Conservation (phyloP, 371 early-diverging fungal genomes). For the Mortierella sp. region DNA sequence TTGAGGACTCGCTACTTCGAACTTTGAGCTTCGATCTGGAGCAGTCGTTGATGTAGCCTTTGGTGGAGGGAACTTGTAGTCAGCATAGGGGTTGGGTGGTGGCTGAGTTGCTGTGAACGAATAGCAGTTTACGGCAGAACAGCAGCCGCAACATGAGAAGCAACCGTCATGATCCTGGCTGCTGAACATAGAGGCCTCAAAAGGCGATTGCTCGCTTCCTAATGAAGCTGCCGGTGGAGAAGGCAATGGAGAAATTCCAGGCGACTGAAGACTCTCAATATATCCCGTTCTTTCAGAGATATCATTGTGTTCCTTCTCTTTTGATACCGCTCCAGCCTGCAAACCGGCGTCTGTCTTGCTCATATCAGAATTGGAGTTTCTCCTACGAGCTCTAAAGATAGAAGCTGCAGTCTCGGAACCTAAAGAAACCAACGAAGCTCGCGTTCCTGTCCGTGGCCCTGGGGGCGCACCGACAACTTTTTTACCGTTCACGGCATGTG, state of each 20-base stretch:
- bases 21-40: not conserved
- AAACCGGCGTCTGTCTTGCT: constrained; percentile 18
- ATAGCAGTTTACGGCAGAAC: not conserved
- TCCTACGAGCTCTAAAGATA: constrained; percentile 27
- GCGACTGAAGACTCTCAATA: constrained; percentile 7
- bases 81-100: not conserved
- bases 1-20: not conserved
- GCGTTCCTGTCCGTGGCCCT: constrained; percentile 9
- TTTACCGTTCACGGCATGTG: not conserved
- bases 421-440: constrained; percentile 24
- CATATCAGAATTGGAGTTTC: constrained; percentile 26
- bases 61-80: constrained; percentile 8
- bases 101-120: not conserved
- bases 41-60: not conserved
- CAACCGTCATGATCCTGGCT: not conserved
- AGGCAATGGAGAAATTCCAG: not conserved
- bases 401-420: constrained; percentile 33
- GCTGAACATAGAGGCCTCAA: not conserved
- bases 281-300: not conserved
- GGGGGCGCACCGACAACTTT: constrained; percentile 9
- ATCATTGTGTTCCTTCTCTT: constrained; percentile 13
- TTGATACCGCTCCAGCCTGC: not conserved
- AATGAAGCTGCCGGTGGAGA: not conserved
- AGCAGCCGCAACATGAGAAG: not conserved
- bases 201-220: not conserved